A percentile compares a stretch with the other conserved stretches of the same genome.
These are phyloP conservation scores for Lasiosphaeria hispida DNA, from an alignment of 495 filamentous ascomycete species.

Conservation along the genomic window DNA sequence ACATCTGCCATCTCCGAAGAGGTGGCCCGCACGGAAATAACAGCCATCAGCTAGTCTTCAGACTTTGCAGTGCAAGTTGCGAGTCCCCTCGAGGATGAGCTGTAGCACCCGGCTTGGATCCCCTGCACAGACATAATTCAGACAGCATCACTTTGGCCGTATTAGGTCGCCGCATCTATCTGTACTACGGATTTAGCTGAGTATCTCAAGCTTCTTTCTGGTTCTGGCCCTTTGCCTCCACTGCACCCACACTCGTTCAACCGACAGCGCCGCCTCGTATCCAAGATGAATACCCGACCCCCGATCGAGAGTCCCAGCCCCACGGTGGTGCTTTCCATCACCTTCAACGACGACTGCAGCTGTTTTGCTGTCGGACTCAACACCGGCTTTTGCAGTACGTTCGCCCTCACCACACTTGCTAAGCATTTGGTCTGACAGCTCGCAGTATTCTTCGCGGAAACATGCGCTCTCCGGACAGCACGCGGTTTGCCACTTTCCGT, in stretches of 20 bases:
- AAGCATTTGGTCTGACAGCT: constrained; percentile 13
- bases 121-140: neutral
- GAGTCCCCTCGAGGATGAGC: too few relatives aligned
- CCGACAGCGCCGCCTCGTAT: neutral
- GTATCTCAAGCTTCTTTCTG: too few relatives aligned
- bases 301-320: constrained; percentile 73
- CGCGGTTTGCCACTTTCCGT: constrained; percentile 36
- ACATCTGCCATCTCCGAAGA: too few relatives aligned
- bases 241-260: neutral
- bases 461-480: constrained; percentile 66
- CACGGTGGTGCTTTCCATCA: constrained; percentile 75
- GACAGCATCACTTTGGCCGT: neutral
- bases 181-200: too few relatives aligned
- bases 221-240: neutral
- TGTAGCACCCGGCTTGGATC: too few relatives aligned
- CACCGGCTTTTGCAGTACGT: constrained; percentile 80
- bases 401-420: constrained; percentile 5
- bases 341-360: constrained; percentile 83
- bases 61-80: too few relatives aligned
- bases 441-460: constrained; percentile 73
- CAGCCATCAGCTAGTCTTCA: too few relatives aligned
- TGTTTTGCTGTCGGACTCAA: constrained; percentile 89
- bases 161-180: too few relatives aligned
- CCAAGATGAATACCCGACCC: constrained; percentile 84
- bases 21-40: too few relatives aligned